Base-by-base conservation (phyloP, 2,329 filamentous ascomycete species). In the Penicillium concentricum region DNA sequence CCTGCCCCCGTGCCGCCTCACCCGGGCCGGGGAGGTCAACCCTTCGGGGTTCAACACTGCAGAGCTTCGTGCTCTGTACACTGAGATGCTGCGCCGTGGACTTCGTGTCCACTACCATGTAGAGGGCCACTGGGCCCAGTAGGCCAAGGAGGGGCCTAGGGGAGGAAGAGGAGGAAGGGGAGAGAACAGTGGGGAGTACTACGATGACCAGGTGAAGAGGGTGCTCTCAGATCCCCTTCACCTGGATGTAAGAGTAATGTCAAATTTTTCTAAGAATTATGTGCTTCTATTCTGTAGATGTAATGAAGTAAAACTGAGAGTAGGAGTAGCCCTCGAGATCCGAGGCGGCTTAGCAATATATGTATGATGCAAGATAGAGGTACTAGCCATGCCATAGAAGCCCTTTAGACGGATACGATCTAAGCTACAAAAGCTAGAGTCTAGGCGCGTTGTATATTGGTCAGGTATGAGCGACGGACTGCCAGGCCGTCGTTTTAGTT, bases 1-100 rank as follows among this genome's bases (percentile, higher is more conserved):
- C 16, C 54, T 56, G 18, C 41, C 54, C 20, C 18, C 22, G 37
- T 63, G 13, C 22, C 51, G 16, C 51, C 52, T 7, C 26, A 24
- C 13, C 13, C 56, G 42, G 3, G 9, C 34, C 9, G 18, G 32
- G 1, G 26, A 37, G 58, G 47, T 18, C 52, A 66, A 30, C 24
- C 6, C 41, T 12, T 20, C 35, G 10, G 62, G 68, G 50, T 70
- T 85, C 66, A 65, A 56, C 1, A 73, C 75, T 18, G 75, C 74
- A 28, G 83, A 87, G 53, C 62, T 84, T 58, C 78, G 74, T 3
- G 48, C 54, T 34, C 16, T 56, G 16, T 56, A 52, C 20, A n/a
- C 20, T 3, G 48, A 46, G 30, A 55, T 55, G 52, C 16, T 20
- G 22, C 52, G 45, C 12, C 45, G 52, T 35, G 52, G 52, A 26